Evolutionary conservation across 1,284 basidiomycete species (phyloP).

Genomic region (Cutaneotrichosporon cutaneum): DNA sequence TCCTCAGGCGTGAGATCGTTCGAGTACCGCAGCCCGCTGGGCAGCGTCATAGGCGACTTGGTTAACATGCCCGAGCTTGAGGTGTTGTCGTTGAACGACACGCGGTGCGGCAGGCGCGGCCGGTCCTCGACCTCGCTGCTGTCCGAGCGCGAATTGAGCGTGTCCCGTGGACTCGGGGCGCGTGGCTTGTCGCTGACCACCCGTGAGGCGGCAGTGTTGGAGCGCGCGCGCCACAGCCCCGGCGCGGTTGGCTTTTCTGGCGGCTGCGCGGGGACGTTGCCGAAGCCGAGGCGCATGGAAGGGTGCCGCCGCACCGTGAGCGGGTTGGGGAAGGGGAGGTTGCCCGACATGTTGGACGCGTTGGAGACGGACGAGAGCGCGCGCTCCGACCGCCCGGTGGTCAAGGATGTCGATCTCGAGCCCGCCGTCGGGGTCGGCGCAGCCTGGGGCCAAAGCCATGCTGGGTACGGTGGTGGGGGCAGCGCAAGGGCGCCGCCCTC

Average conservation of each 20-base stretch:
- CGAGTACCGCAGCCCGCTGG: neutral
- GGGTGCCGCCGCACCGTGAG: slow-evolving; percentile 39
- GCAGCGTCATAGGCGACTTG: neutral
- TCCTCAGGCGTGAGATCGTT: neutral
- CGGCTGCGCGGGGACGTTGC: slow-evolving; percentile 25
- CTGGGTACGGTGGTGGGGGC: slow-evolving; percentile 41
- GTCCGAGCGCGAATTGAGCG: slow-evolving; percentile 4
- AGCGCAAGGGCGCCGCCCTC: slow-evolving; percentile 31
- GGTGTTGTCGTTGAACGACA: slow-evolving; percentile 17
- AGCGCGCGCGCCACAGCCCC: slow-evolving; percentile 9
- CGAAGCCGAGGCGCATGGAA: slow-evolving; percentile 37
- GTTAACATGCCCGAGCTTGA: neutral
- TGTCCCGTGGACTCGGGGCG: slow-evolving; percentile 3
- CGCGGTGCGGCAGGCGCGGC: slow-evolving; percentile 5
- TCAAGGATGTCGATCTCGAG: neutral
- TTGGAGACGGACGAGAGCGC: slow-evolving; percentile 12
- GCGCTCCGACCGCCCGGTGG: slow-evolving; percentile 10
- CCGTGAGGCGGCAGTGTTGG: slow-evolving; percentile 8
- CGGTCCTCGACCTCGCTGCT: neutral
- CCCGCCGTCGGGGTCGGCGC: neutral
- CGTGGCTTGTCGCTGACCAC: slow-evolving; percentile 10
- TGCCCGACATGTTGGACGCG: slow-evolving; percentile 11
- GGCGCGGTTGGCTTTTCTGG: neutral
- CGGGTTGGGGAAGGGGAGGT: slow-evolving; percentile 46
- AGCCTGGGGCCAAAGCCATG: slow-evolving; percentile 45